phyloP scores from a whole-genome alignment of 495 filamentous ascomycete species.

The Jackrogersella multiformis region DNA sequence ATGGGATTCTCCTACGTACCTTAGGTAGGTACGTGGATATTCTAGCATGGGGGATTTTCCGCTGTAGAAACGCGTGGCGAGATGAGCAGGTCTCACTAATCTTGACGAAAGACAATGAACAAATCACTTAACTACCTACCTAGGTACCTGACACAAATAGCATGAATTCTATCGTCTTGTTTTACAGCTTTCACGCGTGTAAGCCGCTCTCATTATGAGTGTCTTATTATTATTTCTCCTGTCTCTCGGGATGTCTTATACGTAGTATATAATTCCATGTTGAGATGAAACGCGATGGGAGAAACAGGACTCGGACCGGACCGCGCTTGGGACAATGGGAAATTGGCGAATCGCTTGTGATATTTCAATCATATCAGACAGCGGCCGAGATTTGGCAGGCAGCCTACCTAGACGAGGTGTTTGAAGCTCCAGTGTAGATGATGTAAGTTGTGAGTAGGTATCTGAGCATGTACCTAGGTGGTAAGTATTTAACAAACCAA shows the following conservation, averaged over 20 bases:
- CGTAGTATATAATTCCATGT: not conserved
- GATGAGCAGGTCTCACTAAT: slow-evolving; percentile 1
- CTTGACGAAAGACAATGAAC: not conserved
- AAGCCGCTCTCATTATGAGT: not conserved
- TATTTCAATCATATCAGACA: not conserved
- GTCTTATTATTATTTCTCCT: slow-evolving; percentile 17
- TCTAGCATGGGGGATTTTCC: not conserved
- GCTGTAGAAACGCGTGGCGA: not conserved
- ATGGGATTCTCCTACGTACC: not conserved
- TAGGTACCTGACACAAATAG: not conserved
- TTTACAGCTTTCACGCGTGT: not conserved
- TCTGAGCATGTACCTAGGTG: too few relatives aligned
- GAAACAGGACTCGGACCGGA: not conserved
- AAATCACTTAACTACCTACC: too few relatives aligned
- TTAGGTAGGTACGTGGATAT: not conserved
- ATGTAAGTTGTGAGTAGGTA: not conserved
- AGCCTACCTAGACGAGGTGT: not conserved
- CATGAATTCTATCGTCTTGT: not conserved
- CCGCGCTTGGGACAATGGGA: not conserved
- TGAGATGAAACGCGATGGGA: slow-evolving; percentile 16
- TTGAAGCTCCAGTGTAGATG: not conserved
- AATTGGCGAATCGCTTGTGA: slow-evolving; percentile 10
- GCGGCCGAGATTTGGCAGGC: slow-evolving; percentile 21
- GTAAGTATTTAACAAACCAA: too few relatives aligned
- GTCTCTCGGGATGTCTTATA: slow-evolving; percentile 21